Evolutionary conservation across 352 stramenopile species (phyloP).

Genomic region (Hyaloperonospora brassicae): DNA sequence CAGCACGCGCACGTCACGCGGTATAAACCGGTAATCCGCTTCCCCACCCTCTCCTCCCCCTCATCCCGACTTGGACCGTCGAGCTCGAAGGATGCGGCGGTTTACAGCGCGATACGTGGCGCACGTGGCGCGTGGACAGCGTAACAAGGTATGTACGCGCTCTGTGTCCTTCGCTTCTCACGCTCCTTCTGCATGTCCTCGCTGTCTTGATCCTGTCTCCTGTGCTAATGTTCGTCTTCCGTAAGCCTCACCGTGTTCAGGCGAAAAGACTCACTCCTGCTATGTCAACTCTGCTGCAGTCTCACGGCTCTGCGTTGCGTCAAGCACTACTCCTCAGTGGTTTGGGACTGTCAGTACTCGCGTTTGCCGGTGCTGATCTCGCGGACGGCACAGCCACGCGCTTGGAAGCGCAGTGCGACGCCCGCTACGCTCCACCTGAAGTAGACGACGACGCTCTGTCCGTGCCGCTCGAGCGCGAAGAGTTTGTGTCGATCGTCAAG

Average conservation of each 20-base stretch:
- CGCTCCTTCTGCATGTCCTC: background rate
- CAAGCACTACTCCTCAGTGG: slow-evolving; percentile 44
- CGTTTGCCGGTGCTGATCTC: slow-evolving; percentile 29
- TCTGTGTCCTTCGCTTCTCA: background rate
- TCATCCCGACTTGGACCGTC: background rate
- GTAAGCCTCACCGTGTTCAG: slow-evolving; percentile 6
- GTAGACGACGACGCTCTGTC: slow-evolving; percentile 39
- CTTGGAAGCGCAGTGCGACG: slow-evolving; percentile 45
- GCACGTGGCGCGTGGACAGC: slow-evolving; percentile 22
- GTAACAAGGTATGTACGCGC: slow-evolving; percentile 22
- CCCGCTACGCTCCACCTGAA: slow-evolving; percentile 39
- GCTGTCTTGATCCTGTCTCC: background rate
- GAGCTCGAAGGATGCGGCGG: slow-evolving; percentile 22
- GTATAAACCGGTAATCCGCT: too few species aligned
- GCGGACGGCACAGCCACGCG: slow-evolving; percentile 8
- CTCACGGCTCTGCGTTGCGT: slow-evolving; percentile 25
- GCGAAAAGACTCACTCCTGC: slow-evolving; percentile 4
- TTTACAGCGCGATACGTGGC: slow-evolving; percentile 25
- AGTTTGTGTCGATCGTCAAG: slow-evolving; percentile 35
- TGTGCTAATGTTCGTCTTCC: background rate
- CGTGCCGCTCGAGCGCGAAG: slow-evolving; percentile 47
- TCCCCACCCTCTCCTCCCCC: background rate
- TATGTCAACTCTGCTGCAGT: slow-evolving; percentile 9
- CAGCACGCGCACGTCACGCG: too few species aligned
- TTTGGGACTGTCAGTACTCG: slow-evolving; percentile 42